Base-by-base conservation (phyloP, 2,329 filamentous ascomycete species). In the Ascochyta viciae-villosae region DNA sequence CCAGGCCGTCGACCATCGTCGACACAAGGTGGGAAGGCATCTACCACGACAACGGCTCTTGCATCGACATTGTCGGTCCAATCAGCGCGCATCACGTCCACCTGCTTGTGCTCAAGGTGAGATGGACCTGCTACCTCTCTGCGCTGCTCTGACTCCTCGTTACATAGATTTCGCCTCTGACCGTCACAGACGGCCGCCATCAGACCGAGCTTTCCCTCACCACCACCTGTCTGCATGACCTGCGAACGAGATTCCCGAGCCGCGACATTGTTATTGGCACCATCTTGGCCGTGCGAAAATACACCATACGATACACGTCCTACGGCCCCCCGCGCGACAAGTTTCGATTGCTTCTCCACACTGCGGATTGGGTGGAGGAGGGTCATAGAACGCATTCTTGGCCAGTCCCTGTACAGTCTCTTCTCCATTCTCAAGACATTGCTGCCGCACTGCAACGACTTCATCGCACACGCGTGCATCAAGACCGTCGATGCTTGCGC, bases 31-130 rank as follows among this genome's bases (percentile, higher is more conserved):
- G 66, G 65, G 41, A 43, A 3, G 65, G 57, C n/a, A 34, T 74
- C 6, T 76, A 69, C 52, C 66, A 71, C 51, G 66, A 75, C 52
- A 71, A 74, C 63, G 73, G 72, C 31, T 74, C 70, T 44, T 70
- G 67, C 34, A 48, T 76, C 3, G 70, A 71, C 46, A 71, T 73
- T 12, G 46, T 58, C 39, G 59, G 63, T 31, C 51, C 61, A 10
- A 47, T 53, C 23, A 38, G 51, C 37, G 27, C 59, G 2, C 50
- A 50, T 7, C 51, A 57, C 19, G 34, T 48, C 35, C 38, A 23
- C 34, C 54, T 74, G 49, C 66, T 67, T 15, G 54, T 75, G 22
- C 41, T 65, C 12, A 23, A 72, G 67, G 72, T 56, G 15, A 33
- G 53, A 4, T 13, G 0, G 23, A 6, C n/a, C 34, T 38, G 43